These are phyloP conservation scores for Zoysia pacifica DNA, from an alignment of 176 grass and related monocot species.

Conservation along the genomic window DNA sequence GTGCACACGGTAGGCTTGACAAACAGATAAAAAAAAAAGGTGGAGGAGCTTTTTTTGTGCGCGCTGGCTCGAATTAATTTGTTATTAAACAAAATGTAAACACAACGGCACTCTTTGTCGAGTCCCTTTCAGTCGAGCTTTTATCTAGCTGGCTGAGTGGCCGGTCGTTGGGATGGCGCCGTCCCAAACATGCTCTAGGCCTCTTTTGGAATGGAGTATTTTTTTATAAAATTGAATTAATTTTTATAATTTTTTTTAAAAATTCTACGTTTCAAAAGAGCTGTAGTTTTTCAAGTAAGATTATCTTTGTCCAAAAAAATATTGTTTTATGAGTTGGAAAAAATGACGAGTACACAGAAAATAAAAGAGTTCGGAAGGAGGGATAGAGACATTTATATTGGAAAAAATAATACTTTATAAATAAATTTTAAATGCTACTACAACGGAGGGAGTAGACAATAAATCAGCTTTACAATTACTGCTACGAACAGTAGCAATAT, in stretches of 20 bases:
- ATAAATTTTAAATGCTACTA: no score
- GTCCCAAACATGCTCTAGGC: not conserved
- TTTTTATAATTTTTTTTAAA: no score
- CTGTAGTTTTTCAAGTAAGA: not conserved
- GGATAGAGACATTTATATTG: no score
- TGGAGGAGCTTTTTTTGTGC: not conserved
- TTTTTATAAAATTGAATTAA: no score
- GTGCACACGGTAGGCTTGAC: not conserved
- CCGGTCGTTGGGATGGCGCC: slow-evolving; percentile 44
- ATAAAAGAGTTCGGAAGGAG: no score
- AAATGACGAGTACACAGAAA: no score
- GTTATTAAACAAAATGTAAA: not conserved
- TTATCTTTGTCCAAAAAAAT: no score
- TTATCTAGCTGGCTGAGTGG: slow-evolving; percentile 3
- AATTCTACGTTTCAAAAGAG: no score
- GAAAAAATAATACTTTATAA: no score
- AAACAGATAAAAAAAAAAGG: not conserved
- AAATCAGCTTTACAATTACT: not conserved
- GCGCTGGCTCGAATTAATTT: not conserved
- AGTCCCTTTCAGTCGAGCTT: slow-evolving; percentile 31
- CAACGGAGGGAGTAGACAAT: not conserved
- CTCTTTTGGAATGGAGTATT: no score
- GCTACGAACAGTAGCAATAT: slow-evolving; percentile 7
- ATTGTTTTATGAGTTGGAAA: no score
- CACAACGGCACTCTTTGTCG: not conserved